A percentile compares a stretch with the other conserved stretches of the same genome.
These are phyloP conservation scores for Melastoma malabathricum DNA, from an alignment of 345 rosid species.

Conservation along the genomic window DNA sequence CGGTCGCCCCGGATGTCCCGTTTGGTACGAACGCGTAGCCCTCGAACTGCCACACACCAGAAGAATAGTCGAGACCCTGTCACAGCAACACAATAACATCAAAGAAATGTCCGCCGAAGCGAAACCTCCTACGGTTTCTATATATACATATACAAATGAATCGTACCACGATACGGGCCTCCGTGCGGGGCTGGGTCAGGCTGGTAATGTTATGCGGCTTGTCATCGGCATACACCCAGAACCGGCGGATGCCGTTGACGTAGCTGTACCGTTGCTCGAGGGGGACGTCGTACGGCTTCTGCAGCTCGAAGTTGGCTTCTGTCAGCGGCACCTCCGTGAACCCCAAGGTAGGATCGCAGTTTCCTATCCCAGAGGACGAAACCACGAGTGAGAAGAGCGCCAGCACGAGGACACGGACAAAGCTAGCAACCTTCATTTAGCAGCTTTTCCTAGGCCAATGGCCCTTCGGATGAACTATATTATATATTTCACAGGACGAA, in stretches of 20 bases:
- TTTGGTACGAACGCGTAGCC: conserved; percentile 29
- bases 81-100: not conserved
- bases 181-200: conserved; percentile 27
- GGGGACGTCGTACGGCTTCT: conserved; percentile 22
- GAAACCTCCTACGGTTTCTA: too few relatives aligned
- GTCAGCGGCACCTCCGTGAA: conserved; percentile 16
- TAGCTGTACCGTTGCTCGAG: conserved; percentile 19
- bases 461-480: too few relatives aligned
- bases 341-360: conserved; percentile 20
- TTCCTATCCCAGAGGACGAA: too few relatives aligned
- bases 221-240: conserved; percentile 30
- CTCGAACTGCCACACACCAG: conserved; percentile 35
- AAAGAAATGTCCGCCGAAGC: not conserved
- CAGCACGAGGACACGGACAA: too few relatives aligned
- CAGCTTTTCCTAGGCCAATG: too few relatives aligned
- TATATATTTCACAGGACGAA: too few relatives aligned
- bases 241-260: conserved; percentile 11
- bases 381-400: too few relatives aligned
- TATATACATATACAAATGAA: too few relatives aligned
- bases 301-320: conserved; percentile 13
- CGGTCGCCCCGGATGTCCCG: conserved; percentile 24
- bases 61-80: conserved; percentile 25
- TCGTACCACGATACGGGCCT: conserved; percentile 17
- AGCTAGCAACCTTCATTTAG: too few relatives aligned
- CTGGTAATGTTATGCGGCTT: conserved; percentile 25